A percentile compares a stretch with the other conserved stretches of the same genome.
phyloP scores from a whole-genome alignment of 1,284 basidiomycete species.

The Naganishia liquefaciens region DNA sequence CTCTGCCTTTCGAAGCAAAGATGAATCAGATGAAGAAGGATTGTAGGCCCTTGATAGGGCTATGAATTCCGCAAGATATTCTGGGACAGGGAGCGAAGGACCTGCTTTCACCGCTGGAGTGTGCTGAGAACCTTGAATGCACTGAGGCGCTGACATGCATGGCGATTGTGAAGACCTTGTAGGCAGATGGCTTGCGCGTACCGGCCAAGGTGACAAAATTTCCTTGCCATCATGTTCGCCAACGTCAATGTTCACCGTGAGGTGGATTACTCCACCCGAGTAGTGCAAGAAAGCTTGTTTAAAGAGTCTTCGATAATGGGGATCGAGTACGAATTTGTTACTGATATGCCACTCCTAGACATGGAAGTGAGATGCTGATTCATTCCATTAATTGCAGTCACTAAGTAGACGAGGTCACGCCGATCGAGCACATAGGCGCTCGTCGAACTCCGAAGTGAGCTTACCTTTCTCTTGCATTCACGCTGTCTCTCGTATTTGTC shows the following conservation, averaged over 20 bases:
- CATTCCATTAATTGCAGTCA: constrained; percentile 24
- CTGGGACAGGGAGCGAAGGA: constrained; percentile 31
- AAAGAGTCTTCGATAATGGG: constrained; percentile 55
- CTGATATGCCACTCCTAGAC: constrained; percentile 40
- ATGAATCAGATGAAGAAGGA: constrained; percentile 54
- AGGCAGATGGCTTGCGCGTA: constrained; percentile 30
- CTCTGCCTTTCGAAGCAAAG: constrained; percentile 31
- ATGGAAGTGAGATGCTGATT: neutral
- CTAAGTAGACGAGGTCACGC: constrained; percentile 51
- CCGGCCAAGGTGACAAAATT: constrained; percentile 44
- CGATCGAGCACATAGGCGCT: constrained; percentile 57
- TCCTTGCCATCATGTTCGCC: constrained; percentile 61
- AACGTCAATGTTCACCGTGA: constrained; percentile 6
- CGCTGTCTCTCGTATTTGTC: neutral
- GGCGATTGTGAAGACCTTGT: constrained; percentile 33
- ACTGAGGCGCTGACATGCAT: constrained; percentile 29
- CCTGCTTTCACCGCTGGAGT: neutral
- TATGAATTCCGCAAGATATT: constrained; percentile 32
- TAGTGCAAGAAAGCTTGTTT: constrained; percentile 51
- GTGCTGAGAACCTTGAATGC: neutral
- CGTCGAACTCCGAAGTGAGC: constrained; percentile 46
- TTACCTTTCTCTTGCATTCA: neutral
- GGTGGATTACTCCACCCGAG: constrained; percentile 33
- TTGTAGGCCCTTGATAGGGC: constrained; percentile 49
- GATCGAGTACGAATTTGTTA: constrained; percentile 60